Evolutionary conservation across 2,329 filamentous ascomycete genomes (phyloP), one percentile per base, ranked within the genome.

Genomic region (Pseudogymnoascus sp.): DNA sequence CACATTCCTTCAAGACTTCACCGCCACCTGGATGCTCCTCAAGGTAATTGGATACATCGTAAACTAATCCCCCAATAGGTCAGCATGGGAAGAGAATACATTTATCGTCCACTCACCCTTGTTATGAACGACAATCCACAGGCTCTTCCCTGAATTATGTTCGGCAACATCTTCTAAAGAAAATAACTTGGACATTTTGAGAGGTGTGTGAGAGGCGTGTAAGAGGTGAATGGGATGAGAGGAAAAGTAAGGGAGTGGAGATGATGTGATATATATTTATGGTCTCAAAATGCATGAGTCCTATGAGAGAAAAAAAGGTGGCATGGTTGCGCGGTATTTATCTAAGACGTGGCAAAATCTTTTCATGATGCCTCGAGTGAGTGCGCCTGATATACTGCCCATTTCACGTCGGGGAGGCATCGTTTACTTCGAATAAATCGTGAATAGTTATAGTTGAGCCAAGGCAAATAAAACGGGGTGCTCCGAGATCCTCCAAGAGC

Each of bases 1-100:
- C 90, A 29, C 90, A 87, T 66, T 93, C 90, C 64, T 90, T 79
- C 42, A 95, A 79, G 65, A 93, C 84, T 71, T 93, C 89, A 70
- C 88, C 85, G 72, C 91, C 91, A 69, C 90, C 90, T 62, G 85
- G 85, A 65, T 88, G 85, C 63, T 87, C 83, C 23, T 80, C 74
- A 1, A 83, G 65, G 66, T 86, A 88, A 46, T 79, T 77, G 1
- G 84, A 80, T 10, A 86, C 74, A 70, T 87, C 76, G 68, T 85
- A 87, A 1, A 88, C 84, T 83, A 37, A 26, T 29, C 15, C 5
- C 5, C 50, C 61, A 50, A 31, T 56, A 42, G 53, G 13, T 38
- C 37, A 44, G 33, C 42, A 26, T 60, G 35, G 59, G 9, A 15
- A 29, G 17, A 3, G 23, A 60, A 29, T 15, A 56, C 2, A 56